Percentiles rank a stretch among this genome's conserved stretches.
phyloP scores from a whole-genome alignment of 108 stramenopile genomes.

The Nitzschia sp. region DNA sequence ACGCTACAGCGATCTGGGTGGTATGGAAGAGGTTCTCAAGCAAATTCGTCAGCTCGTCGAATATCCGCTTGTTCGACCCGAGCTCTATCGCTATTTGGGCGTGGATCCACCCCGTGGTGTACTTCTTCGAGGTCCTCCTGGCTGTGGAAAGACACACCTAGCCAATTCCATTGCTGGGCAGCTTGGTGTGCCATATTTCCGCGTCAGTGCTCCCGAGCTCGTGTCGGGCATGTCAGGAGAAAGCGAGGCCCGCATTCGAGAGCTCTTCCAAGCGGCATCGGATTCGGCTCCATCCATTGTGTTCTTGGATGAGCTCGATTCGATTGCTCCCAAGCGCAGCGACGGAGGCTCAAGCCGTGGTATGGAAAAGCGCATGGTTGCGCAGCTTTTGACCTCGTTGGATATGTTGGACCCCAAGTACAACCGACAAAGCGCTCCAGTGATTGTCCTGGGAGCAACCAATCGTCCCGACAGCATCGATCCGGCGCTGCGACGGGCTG shows the following conservation, averaged over 20 bases:
- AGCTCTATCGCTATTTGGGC: conserved; percentile 95
- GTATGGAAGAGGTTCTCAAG: conserved; percentile 63
- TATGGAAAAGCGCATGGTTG: conserved; percentile 98
- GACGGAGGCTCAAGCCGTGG: conserved; percentile 76
- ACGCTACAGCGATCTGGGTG: conserved; percentile 86
- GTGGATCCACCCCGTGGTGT: conserved; percentile 98
- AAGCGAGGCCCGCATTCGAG: conserved; percentile 88
- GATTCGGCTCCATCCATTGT: conserved; percentile 92
- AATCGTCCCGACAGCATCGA: conserved; percentile 97
- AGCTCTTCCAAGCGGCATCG: conserved; percentile 91
- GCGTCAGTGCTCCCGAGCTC: conserved; percentile 95
- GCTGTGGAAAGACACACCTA: conserved; percentile 94
- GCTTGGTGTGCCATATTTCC: conserved; percentile 70
- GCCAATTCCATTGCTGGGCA: conserved; percentile 90
- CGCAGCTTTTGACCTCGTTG: conserved; percentile 95
- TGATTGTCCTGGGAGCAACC: conserved; percentile 97
- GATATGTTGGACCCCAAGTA: conserved; percentile 80
- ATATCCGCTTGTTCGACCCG: conserved; percentile 96
- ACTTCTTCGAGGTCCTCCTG: conserved; percentile 97
- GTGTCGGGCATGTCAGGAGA: conserved; percentile 96
- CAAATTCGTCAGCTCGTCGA: conserved; percentile 87
- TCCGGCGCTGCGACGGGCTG: conserved; percentile 92
- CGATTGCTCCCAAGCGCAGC: conserved; percentile 93
- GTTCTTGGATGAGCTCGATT: conserved; percentile 99
- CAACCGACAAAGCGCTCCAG: conserved; percentile 64